phyloP scores from a whole-genome alignment of 805 yeast genomes.

The Ogataea thermomethanolica region DNA sequence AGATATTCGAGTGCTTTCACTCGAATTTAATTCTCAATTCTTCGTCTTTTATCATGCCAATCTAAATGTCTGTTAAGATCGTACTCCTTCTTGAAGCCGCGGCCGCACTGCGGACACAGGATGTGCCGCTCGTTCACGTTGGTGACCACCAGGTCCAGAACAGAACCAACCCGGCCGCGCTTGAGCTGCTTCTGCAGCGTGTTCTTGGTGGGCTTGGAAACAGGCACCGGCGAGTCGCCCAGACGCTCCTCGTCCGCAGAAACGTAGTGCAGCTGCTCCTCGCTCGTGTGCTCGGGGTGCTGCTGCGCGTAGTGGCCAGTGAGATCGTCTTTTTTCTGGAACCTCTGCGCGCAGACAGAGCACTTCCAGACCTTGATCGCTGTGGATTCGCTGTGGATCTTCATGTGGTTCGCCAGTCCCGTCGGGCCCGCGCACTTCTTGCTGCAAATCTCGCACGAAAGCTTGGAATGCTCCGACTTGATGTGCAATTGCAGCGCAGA shows the following conservation, averaged over 20 bases:
- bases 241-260: neutral
- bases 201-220: constrained; percentile 10
- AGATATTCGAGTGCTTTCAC: neutral
- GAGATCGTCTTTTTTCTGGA: constrained; percentile 55
- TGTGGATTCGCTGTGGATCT: constrained; percentile 54
- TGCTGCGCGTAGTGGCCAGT: constrained; percentile 50
- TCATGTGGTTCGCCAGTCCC: constrained; percentile 72
- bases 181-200: constrained; percentile 41
- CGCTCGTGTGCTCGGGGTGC: constrained; percentile 31
- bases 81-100: constrained; percentile 48
- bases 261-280: constrained; percentile 12
- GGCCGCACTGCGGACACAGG: constrained; percentile 48
- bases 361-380: constrained; percentile 68
- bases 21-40: too few relatives aligned
- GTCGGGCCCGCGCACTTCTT: constrained; percentile 69
- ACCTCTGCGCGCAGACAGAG: constrained; percentile 45
- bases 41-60: constrained; percentile 43
- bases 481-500: constrained; percentile 68
- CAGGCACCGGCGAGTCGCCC: constrained; percentile 1
- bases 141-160: constrained; percentile 36
- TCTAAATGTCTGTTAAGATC: constrained; percentile 48
- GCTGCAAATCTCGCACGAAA: constrained; percentile 61
- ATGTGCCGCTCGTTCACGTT: constrained; percentile 37
- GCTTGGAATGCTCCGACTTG: constrained; percentile 68
- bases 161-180: constrained; percentile 34